Evolutionary conservation across 345 rosid species (phyloP).

Genomic region (Crucihimalaya himalaica): DNA sequence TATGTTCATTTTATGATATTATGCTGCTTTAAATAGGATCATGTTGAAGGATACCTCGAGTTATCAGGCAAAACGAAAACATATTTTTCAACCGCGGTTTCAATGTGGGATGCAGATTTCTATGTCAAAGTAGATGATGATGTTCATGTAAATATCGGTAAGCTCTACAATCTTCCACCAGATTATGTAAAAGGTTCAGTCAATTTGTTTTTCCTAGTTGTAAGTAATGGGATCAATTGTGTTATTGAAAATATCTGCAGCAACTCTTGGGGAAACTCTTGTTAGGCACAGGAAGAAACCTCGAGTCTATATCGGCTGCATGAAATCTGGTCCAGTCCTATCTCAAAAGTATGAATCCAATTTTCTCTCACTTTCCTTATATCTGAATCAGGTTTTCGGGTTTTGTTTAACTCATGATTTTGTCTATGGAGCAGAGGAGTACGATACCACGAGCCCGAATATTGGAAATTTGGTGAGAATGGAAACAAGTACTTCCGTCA

Average conservation of each 20-base stretch:
- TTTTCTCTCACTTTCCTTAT: neutral
- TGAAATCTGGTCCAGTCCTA: slow-evolving; percentile 96
- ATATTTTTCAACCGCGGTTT: slow-evolving; percentile 52
- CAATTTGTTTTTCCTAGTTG: neutral
- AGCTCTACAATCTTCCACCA: neutral
- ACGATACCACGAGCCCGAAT: slow-evolving; percentile 91
- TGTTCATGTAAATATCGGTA: slow-evolving; percentile 78
- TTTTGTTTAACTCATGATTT: neutral
- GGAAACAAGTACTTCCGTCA: slow-evolving; percentile 95
- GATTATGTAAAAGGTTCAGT: neutral
- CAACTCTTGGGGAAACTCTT: slow-evolving; percentile 57
- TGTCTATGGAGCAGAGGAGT: slow-evolving; percentile 62
- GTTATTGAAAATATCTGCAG: slow-evolving; percentile 16
- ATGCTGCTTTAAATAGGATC: slow-evolving; percentile 50
- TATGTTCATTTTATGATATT: neutral
- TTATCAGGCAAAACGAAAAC: slow-evolving; percentile 52
- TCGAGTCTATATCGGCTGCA: slow-evolving; percentile 85
- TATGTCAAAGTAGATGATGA: slow-evolving; percentile 78
- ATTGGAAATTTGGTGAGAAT: slow-evolving; percentile 97
- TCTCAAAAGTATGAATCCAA: slow-evolving; percentile 70
- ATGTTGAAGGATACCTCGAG: slow-evolving; percentile 62
- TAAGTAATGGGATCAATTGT: too few species aligned
- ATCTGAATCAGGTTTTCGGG: neutral
- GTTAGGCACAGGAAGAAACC: slow-evolving; percentile 80
- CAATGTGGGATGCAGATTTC: slow-evolving; percentile 77